Percentiles rank a stretch among this genome's conserved stretches.
These are phyloP conservation scores for Colletotrichum neosansevieriae DNA, from an alignment of 2,329 filamentous ascomycete genomes.

Conservation along the genomic window DNA sequence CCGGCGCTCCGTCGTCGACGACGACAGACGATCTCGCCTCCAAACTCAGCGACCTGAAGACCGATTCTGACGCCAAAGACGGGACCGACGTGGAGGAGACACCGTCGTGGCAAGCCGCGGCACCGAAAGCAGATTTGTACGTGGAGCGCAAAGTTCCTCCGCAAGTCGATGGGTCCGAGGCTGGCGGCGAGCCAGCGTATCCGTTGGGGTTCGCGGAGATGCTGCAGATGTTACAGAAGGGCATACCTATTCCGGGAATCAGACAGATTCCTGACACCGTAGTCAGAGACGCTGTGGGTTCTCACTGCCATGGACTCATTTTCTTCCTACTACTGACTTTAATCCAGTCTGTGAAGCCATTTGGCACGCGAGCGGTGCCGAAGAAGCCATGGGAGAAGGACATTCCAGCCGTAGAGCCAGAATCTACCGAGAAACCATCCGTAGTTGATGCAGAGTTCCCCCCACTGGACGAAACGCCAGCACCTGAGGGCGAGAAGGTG, in stretches of 20 bases:
- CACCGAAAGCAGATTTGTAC: conserved; percentile 61
- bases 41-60: conserved; percentile 27
- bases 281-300: conserved; percentile 74
- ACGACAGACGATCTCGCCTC: conserved; percentile 34
- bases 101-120: conserved; percentile 62
- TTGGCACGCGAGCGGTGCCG: conserved; percentile 61
- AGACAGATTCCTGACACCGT: conserved; percentile 87
- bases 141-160: conserved; percentile 53
- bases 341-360: conserved; percentile 59
- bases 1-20: conserved; percentile 6
- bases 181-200: conserved; percentile 72
- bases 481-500: conserved; percentile 1
- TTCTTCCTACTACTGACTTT: background rate
- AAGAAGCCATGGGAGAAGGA: conserved; percentile 85
- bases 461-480: conserved; percentile 43
- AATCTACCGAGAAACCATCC: conserved; percentile 29
- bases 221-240: conserved; percentile 84
- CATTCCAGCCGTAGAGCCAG: conserved; percentile 14
- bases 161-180: conserved; percentile 40
- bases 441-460: conserved; percentile 53
- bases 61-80: background rate
- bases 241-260: conserved; percentile 87
- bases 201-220: conserved; percentile 88
- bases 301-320: background rate
- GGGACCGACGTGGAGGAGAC: conserved; percentile 9